Evolutionary conservation across 169 alveolate species (phyloP).

Genomic region (Cryptosporidium sp.): DNA sequence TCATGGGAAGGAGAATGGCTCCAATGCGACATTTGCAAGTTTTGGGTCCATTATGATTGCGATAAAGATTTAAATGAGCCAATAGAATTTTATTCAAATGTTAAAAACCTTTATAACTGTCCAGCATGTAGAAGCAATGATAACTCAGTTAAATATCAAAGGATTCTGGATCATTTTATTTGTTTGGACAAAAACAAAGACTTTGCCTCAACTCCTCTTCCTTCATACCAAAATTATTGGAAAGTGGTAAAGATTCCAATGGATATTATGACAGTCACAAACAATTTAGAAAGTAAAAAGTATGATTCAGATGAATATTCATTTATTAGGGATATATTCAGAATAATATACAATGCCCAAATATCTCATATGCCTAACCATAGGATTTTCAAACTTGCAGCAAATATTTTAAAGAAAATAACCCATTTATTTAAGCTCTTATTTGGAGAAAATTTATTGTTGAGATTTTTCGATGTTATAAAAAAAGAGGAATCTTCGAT

Average conservation of each 20-base stretch:
- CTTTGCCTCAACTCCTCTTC: constrained; percentile 43
- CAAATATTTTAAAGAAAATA: constrained; percentile 32
- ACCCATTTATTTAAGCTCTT: constrained; percentile 19
- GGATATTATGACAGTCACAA: constrained; percentile 43
- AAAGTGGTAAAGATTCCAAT: constrained; percentile 65
- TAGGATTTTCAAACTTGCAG: constrained; percentile 38
- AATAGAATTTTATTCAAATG: constrained; percentile 38
- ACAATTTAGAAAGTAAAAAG: constrained; percentile 10
- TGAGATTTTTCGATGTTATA: background rate
- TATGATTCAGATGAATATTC: constrained; percentile 23
- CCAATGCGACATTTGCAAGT: constrained; percentile 57
- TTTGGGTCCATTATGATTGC: constrained; percentile 67
- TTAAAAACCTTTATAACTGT: constrained; percentile 19
- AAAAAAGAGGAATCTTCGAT: constrained; percentile 2
- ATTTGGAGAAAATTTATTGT: constrained; percentile 23
- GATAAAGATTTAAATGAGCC: constrained; percentile 37
- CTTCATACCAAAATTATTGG: constrained; percentile 73
- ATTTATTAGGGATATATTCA: constrained; percentile 56
- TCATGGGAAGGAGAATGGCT: constrained; percentile 77
- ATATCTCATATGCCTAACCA: constrained; percentile 75
- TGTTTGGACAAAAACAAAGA: constrained; percentile 64
- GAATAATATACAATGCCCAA: constrained; percentile 65
- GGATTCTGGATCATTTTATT: constrained; percentile 41
- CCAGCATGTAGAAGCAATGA: constrained; percentile 72
- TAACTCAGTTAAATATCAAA: constrained; percentile 21